Evolutionary conservation across 768 basidiomycete genomes (phyloP).

Genomic region (Leccinum fibrillosum): DNA sequence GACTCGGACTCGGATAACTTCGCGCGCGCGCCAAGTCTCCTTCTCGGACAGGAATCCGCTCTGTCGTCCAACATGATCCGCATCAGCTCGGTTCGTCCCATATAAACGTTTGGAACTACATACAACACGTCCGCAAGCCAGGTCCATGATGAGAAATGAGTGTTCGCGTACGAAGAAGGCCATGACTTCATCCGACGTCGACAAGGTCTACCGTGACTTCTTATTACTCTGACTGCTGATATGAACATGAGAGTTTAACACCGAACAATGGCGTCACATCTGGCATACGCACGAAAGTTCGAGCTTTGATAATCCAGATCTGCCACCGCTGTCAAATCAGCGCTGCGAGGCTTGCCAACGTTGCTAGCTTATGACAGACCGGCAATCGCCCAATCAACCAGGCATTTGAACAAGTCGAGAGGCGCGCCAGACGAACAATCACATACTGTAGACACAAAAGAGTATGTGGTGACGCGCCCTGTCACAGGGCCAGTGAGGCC

Average conservation of each 20-base stretch:
- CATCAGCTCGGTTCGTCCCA: not conserved
- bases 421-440: slow-evolving; percentile 5
- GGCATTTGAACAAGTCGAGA: not conserved
- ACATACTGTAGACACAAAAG: not conserved
- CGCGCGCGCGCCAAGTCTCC: not conserved
- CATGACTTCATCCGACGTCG: slow-evolving; percentile 7
- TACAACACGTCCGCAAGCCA: not conserved
- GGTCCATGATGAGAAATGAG: not conserved
- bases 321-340: slow-evolving; percentile 16
- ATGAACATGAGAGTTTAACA: slow-evolving; percentile 9
- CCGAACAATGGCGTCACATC: slow-evolving; percentile 10
- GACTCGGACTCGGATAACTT: not conserved
- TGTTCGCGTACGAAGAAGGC: slow-evolving; percentile 9
- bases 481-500: not conserved
- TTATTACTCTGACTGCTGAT: slow-evolving; percentile 6
- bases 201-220: slow-evolving; percentile 5
- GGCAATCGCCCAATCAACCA: slow-evolving; percentile 4
- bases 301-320: slow-evolving; percentile 3
- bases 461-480: not conserved
- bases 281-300: not conserved
- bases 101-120: no score
- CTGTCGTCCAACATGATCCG: not conserved
- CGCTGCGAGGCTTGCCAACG: not conserved
- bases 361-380: not conserved
- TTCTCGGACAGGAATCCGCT: not conserved